Conservation (phyloP, 495 filamentous ascomycete genomes). For the Tuber calosporum region DNA sequence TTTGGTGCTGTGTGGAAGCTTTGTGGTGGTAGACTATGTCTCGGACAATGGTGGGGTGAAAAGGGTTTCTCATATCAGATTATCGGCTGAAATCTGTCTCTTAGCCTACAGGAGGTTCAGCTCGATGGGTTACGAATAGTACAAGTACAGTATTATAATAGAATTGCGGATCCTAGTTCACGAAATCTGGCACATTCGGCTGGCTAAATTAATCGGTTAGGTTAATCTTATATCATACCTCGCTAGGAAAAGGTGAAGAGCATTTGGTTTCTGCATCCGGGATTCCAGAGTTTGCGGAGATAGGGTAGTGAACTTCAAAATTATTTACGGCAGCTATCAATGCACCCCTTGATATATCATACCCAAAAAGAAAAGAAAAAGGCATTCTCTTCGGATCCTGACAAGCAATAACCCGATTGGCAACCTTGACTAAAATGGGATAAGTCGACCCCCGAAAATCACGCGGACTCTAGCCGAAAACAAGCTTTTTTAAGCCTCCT, state of each 20-base stretch:
- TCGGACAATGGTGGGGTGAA: background rate
- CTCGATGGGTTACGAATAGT: background rate
- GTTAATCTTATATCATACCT: background rate
- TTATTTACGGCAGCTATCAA: background rate
- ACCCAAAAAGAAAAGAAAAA: background rate
- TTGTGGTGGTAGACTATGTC: background rate
- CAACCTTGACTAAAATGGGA: background rate
- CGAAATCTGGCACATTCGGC: background rate
- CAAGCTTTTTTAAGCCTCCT: conserved; percentile 3
- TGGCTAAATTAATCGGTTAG: too few relatives aligned
- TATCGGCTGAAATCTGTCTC: background rate
- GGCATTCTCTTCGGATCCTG: background rate
- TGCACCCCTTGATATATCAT: background rate
- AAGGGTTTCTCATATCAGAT: background rate
- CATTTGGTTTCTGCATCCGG: background rate
- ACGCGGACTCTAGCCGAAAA: background rate
- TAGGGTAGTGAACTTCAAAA: background rate
- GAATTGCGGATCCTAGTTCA: background rate
- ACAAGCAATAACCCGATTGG: background rate
- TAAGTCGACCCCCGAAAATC: background rate
- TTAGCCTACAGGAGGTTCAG: background rate
- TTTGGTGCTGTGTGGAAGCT: too few relatives aligned
- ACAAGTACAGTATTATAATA: too few relatives aligned
- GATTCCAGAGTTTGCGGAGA: background rate
- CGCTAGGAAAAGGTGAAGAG: background rate